A percentile compares a stretch with the other conserved stretches of the same genome.
phyloP scores from a whole-genome alignment of 352 stramenopile genomes.

The Nothophytophthora sp. region DNA sequence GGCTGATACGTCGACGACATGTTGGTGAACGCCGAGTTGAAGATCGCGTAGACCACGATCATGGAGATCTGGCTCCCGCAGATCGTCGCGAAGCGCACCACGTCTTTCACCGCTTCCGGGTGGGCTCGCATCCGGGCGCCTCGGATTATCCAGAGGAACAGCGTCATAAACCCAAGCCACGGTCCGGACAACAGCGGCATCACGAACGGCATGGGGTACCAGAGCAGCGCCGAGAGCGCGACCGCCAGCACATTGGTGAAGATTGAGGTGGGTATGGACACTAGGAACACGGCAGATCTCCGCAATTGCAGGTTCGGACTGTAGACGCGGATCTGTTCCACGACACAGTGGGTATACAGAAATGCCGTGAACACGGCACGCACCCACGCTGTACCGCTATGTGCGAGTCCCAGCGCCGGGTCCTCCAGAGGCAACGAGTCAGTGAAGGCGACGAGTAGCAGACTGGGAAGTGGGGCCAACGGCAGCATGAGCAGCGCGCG shows the following conservation, averaged over 20 bases:
- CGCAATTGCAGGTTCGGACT: slow-evolving; percentile 14
- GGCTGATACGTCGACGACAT: slow-evolving; percentile 23
- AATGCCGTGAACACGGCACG: slow-evolving; percentile 9
- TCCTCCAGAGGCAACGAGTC: slow-evolving; percentile 15
- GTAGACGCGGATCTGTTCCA: slow-evolving; percentile 25
- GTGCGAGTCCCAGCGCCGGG: slow-evolving; percentile 1
- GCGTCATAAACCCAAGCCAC: slow-evolving; percentile 12
- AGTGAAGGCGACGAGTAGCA: slow-evolving; percentile 12
- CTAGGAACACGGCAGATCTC: neutral
- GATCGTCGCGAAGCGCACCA: slow-evolving; percentile 15
- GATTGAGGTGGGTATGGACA: slow-evolving; percentile 12
- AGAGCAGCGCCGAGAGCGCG: slow-evolving; percentile 2
- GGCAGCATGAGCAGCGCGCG: neutral
- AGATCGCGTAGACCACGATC: slow-evolving; percentile 9
- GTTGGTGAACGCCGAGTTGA: slow-evolving; percentile 11
- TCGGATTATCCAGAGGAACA: slow-evolving; percentile 13
- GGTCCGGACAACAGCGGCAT: slow-evolving; percentile 11
- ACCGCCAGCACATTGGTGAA: slow-evolving; percentile 8
- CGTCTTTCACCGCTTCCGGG: slow-evolving; percentile 11
- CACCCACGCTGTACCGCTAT: slow-evolving; percentile 12
- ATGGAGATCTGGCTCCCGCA: slow-evolving; percentile 9
- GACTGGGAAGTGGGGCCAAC: neutral
- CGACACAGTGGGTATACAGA: slow-evolving; percentile 19
- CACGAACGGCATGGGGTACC: slow-evolving; percentile 15
- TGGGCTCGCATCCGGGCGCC: slow-evolving; percentile 15